Base-by-base conservation (phyloP, 2,329 filamentous ascomycete species). In the Aspergillus felis region DNA sequence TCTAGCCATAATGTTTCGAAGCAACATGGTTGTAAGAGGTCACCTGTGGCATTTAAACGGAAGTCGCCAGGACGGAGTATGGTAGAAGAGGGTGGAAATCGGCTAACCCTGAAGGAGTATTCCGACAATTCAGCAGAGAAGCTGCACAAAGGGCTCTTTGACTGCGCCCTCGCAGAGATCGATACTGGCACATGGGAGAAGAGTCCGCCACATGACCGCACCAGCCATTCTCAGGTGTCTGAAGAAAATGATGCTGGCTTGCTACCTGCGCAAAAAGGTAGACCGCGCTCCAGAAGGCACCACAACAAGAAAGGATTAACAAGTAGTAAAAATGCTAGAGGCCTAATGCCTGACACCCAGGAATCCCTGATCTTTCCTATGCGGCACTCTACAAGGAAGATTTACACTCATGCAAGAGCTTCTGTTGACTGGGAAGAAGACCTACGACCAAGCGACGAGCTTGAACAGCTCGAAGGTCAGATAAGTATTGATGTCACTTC, bases 381-480 rank as follows among this genome's bases (percentile, higher is more conserved):
- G 14, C 64, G 57, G 22, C 58, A 56, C 14, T 54, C 58, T 4
- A 59, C 55, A 12, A 64, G 54, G 35, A 67, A 66, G 17, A 57
- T 52, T 9, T 61, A 67, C 53, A 64, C 53, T 4, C 55, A 56
- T 12, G 51, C 56, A 5, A 63, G 64, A 44, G 51, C 44, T 3
- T 54, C 61, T 17, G 64, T 72, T 14, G 67, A 72, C 51, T 71
- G 68, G 70, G 66, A 68, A 50, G 68, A 73, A 61, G 68, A 68
- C 29, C 58, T 71, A 41, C 64, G 68, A 14, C 64, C 63, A 27
- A 72, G 64, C 32, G 63, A 66, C 12, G 61, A 62, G 6, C 63
- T 61, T 14, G 29, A 55, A 24, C 54, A 53, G 29, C n/a, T 22
- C 5, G 50, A 38, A 41, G 22, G 5, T n/a, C n/a, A 41, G 6